phyloP scores from a whole-genome alignment of 768 basidiomycete genomes.

The Tulasnella sp. region DNA sequence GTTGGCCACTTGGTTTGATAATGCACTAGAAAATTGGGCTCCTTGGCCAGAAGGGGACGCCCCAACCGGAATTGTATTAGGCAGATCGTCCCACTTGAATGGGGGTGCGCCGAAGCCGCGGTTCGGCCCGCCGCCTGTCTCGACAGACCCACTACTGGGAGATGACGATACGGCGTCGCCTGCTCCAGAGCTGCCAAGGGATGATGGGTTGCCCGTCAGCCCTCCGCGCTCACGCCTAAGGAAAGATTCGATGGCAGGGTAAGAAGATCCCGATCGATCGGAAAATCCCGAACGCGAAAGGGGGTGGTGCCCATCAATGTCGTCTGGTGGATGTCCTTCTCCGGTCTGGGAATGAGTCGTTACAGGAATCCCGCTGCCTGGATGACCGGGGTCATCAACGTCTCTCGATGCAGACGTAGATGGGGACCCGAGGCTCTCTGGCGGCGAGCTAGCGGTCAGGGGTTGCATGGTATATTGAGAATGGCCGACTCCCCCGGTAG shows the following conservation, averaged over 20 bases:
- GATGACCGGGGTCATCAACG: not conserved
- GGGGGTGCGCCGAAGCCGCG: conserved; percentile 20
- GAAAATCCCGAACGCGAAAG: conserved; percentile 29
- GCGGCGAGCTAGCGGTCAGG: conserved; percentile 15
- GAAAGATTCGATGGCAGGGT: conserved; percentile 20
- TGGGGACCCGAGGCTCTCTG: conserved; percentile 5
- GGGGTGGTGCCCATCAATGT: conserved; percentile 7
- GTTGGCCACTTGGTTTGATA: not conserved
- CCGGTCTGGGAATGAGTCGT: conserved; percentile 1
- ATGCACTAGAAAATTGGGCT: not conserved
- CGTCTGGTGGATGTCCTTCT: not conserved
- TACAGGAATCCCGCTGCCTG: not conserved
- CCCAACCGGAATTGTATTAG: not conserved
- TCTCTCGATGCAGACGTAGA: conserved; percentile 19
- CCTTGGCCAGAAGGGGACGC: conserved; percentile 1
- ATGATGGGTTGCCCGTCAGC: conserved; percentile 3
- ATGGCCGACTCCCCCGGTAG: not conserved
- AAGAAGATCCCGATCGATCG: conserved; percentile 14
- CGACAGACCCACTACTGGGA: not conserved
- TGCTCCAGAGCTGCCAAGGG: not conserved
- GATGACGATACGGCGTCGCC: conserved; percentile 5
- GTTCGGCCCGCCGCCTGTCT: conserved; percentile 11
- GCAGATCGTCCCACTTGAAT: conserved; percentile 13
- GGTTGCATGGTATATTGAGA: conserved; percentile 5
- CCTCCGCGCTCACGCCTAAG: conserved; percentile 15